A percentile compares a stretch with the other conserved stretches of the same genome.
Conservation (phyloP, 805 yeast genomes). For the Lachancea sp. region DNA sequence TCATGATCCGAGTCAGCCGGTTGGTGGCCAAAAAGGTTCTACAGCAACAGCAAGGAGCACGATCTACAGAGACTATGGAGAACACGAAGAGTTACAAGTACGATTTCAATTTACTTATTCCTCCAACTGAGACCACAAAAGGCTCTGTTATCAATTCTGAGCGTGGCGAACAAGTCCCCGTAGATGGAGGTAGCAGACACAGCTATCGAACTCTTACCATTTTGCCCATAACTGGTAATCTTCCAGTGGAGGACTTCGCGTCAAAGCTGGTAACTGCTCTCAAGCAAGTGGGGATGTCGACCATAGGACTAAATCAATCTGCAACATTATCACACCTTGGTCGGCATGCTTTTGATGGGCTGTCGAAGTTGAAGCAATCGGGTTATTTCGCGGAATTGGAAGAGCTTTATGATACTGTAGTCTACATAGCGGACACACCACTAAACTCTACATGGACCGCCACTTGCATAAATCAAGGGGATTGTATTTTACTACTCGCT, state of each 20-base stretch:
- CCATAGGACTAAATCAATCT: constrained; percentile 77
- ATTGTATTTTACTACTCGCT: constrained; percentile 83
- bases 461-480: constrained; percentile 92
- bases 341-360: constrained; percentile 83
- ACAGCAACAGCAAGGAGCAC: constrained; percentile 9
- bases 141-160: constrained; percentile 10
- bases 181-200: constrained; percentile 17
- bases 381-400: constrained; percentile 89
- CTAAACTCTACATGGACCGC: constrained; percentile 83
- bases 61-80: constrained; percentile 12
- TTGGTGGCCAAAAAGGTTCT: constrained; percentile 63
- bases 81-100: constrained; percentile 17
- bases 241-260: constrained; percentile 88
- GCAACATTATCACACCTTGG: constrained; percentile 77
- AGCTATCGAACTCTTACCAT: constrained; percentile 75
- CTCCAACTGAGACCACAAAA: constrained; percentile 24
- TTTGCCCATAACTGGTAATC: constrained; percentile 67
- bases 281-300: constrained; percentile 62
- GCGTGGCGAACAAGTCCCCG: constrained; percentile 13
- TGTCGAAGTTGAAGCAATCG: constrained; percentile 76
- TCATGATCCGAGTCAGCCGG: constrained; percentile 83
- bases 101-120: constrained; percentile 31
- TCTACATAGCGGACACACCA: constrained; percentile 83
- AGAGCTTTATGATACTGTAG: constrained; percentile 79
- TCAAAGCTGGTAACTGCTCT: constrained; percentile 64